Conservation (phyloP, 148 eudicot species). For the Euryodendron excelsum region DNA sequence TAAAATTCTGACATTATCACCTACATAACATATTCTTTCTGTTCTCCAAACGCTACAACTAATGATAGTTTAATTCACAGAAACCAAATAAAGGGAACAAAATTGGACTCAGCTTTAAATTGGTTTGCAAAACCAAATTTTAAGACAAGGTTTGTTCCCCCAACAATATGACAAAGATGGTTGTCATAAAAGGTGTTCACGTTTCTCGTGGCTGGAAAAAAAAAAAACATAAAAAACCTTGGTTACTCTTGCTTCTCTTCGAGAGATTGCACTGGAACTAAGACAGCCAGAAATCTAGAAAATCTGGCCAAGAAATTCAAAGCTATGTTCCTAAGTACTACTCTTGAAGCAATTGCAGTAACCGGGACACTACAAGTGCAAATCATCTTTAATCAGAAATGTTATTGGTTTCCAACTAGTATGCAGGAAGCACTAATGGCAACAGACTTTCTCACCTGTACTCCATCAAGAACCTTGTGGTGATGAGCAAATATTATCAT, state of each 20-base stretch:
- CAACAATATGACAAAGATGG: not conserved
- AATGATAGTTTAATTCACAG: not conserved
- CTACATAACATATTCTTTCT: too few relatives aligned
- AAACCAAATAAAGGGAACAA: not conserved
- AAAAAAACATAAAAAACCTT: not conserved
- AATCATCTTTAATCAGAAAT: not conserved
- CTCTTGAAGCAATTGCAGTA: not conserved
- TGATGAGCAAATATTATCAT: constrained; percentile 99
- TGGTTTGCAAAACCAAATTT: not conserved
- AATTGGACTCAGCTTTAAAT: not conserved
- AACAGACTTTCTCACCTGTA: constrained; percentile 63
- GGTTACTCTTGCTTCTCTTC: not conserved
- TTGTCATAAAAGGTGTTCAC: not conserved
- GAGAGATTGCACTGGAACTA: not conserved
- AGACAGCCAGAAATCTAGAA: not conserved
- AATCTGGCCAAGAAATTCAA: not conserved
- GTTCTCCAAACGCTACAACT: not conserved
- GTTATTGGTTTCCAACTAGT: not conserved
- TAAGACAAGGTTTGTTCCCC: not conserved
- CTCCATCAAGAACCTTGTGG: constrained; percentile 77
- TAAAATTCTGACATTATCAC: too few relatives aligned
- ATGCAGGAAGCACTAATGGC: not conserved
- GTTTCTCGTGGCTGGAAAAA: not conserved
- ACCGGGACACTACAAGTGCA: not conserved
- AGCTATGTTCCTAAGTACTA: not conserved